Conservation (phyloP, 345 rosid genomes). For the Aquilaria malaccensis region DNA sequence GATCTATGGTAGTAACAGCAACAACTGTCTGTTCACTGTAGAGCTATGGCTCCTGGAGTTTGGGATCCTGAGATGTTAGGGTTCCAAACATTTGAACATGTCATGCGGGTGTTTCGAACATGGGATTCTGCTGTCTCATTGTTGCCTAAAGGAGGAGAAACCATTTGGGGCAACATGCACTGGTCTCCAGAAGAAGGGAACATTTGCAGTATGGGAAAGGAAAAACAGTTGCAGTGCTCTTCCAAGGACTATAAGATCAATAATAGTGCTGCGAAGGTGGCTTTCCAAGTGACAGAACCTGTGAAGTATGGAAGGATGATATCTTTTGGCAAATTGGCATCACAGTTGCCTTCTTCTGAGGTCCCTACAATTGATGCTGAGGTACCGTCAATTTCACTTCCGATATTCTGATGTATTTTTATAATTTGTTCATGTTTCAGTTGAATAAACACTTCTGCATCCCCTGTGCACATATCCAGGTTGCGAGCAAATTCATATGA, state of each 20-base stretch:
- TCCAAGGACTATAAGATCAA: conserved; percentile 22
- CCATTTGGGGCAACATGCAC: conserved; percentile 65
- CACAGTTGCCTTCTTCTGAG: conserved; percentile 36
- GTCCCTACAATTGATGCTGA: conserved; percentile 28
- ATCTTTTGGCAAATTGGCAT: conserved; percentile 51
- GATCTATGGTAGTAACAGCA: no score
- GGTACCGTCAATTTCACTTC: conserved; percentile 21
- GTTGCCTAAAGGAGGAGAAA: conserved; percentile 78
- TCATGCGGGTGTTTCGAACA: conserved; percentile 52
- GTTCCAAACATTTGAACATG: conserved; percentile 52
- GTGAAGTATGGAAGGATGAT: conserved; percentile 57
- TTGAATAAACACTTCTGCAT: background rate
- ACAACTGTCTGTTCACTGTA: conserved; percentile 11
- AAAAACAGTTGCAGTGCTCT: conserved; percentile 17
- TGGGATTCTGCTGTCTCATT: conserved; percentile 67
- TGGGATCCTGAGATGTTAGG: conserved; percentile 45
- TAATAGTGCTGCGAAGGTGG: conserved; percentile 19
- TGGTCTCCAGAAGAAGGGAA: conserved; percentile 53
- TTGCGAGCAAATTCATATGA: no score
- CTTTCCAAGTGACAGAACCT: conserved; percentile 27
- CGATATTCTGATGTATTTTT: background rate
- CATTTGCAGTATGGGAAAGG: conserved; percentile 29
- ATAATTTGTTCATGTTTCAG: background rate
- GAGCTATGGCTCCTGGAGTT: conserved; percentile 49
- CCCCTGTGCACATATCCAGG: no score